phyloP scores from a whole-genome alignment of 768 basidiomycete species.

The Hirschioporus abietinus region DNA sequence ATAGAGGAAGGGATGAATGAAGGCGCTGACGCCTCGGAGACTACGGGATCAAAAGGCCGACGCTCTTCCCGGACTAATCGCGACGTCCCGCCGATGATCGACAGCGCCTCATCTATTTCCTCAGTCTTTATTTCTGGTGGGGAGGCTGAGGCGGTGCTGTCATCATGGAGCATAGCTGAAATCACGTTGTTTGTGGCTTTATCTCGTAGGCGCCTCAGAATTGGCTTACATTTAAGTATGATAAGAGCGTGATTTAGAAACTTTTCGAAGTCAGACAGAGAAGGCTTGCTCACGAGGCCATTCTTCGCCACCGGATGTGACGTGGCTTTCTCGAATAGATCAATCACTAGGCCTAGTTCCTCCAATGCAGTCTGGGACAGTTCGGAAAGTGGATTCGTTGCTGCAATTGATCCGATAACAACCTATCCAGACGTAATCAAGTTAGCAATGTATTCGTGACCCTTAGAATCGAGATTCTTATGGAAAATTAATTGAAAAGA shows the following conservation, averaged over 20 bases:
- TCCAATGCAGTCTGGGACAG: conserved; percentile 48
- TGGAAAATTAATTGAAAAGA: too few species aligned
- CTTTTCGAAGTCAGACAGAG: too few species aligned
- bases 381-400: conserved; percentile 55
- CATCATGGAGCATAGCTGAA: background rate
- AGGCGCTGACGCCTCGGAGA: background rate
- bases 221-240: background rate
- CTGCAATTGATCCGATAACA: conserved; percentile 62
- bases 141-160: background rate
- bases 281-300: background rate
- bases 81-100: background rate
- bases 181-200: background rate
- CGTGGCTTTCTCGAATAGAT: conserved; percentile 58
- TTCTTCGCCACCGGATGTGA: conserved; percentile 27
- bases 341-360: conserved; percentile 59
- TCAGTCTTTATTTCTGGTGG: background rate
- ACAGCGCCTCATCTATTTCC: background rate
- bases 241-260: too few species aligned
- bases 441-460: conserved; percentile 7
- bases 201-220: background rate
- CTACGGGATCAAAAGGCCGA: background rate
- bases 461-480: too few species aligned
- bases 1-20: background rate
- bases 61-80: background rate
- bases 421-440: conserved; percentile 39